phyloP scores from a whole-genome alignment of 2,329 filamentous ascomycete genomes.

The Pseudonectria buxi region DNA sequence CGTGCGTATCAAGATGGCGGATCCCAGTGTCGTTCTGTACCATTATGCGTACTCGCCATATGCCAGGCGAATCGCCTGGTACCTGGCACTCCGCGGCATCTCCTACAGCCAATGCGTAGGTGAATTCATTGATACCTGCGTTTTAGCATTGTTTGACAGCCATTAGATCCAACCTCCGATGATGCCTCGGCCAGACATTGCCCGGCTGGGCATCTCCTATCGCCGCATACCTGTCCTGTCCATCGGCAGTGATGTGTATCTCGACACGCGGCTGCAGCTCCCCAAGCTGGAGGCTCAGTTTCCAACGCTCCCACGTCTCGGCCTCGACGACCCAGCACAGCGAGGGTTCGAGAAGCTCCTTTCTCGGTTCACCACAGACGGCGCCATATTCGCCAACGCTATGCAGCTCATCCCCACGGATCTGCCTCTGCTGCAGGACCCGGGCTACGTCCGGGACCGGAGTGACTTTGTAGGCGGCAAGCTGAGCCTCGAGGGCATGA shows the following conservation, averaged over 20 bases:
- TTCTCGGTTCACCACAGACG: constrained; percentile 48
- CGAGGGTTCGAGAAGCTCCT: constrained; percentile 48
- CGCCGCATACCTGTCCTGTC: constrained; percentile 63
- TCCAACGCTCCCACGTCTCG: constrained; percentile 34
- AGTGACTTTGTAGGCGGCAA: constrained; percentile 29
- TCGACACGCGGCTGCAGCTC: constrained; percentile 64
- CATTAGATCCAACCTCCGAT: constrained; percentile 57
- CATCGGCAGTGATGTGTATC: constrained; percentile 61
- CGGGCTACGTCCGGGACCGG: constrained; percentile 53
- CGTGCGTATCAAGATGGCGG: constrained; percentile 17
- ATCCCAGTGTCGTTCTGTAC: constrained; percentile 48
- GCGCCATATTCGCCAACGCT: constrained; percentile 47
- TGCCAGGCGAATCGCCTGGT: constrained; percentile 58
- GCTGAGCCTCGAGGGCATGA: constrained; percentile 19
- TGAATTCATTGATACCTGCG: constrained; percentile 8
- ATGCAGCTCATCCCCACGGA: constrained; percentile 50
- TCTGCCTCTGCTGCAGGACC: constrained; percentile 47
- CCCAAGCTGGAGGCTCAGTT: constrained; percentile 54
- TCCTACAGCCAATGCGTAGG: constrained; percentile 61
- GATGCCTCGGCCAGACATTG: constrained; percentile 60
- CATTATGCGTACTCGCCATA: constrained; percentile 62
- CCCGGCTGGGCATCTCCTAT: constrained; percentile 55
- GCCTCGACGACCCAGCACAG: constrained; percentile 32
- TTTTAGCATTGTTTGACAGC: neutral
- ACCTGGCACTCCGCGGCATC: constrained; percentile 59